Evolutionary conservation across 371 early-diverging fungal genomes (phyloP), one percentile per base, ranked within the genome.

Genomic region (Mortierella sp.): DNA sequence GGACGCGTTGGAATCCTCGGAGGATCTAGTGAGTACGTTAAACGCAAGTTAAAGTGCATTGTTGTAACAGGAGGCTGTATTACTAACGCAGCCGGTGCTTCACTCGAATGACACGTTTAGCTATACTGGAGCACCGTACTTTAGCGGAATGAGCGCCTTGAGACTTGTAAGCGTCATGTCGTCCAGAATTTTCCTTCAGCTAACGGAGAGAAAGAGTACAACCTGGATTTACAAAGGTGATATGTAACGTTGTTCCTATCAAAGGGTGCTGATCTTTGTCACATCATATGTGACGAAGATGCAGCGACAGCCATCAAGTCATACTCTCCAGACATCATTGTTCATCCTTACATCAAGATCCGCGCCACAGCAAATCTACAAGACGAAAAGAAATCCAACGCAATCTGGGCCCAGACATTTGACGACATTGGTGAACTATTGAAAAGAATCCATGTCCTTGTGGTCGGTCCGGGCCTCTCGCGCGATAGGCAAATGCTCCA

Each of bases 401-500:
- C 18, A 18, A 43, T 54, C 12, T 52, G 63, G 71, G 79, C 72
- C 39, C 72, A 87, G 26, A 61, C 72, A 13, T 34, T 58, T 39
- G 73, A 72, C 13, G 50, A 68, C 0, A 61, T 78, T 39, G 70
- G 78, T 0, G 55, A 63, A n/a, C 45, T 93, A 1, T 81, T 95
- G 41, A 67, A 82, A 2, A 87, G 95, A n/a, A 62, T 94, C 1
- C 95, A 98, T 80, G 93, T 91, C 0, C 78, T 97, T 13, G 89
- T 96, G 0, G 82, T 97, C 18, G 99, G 99, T 0, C 97, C 99
- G 5, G 99, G 99, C 0, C 79, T 98, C 21, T 93, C 93, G 8
- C 84, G 96, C 34, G 94, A 97, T 68, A 53, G 67, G 16, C 49
- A 81, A 3, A 91, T 95, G 85, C 82, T 87, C 8, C 82, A 86